Evolutionary conservation across 331 rosid genomes (phyloP).

Genomic region (Saraca asoca): DNA sequence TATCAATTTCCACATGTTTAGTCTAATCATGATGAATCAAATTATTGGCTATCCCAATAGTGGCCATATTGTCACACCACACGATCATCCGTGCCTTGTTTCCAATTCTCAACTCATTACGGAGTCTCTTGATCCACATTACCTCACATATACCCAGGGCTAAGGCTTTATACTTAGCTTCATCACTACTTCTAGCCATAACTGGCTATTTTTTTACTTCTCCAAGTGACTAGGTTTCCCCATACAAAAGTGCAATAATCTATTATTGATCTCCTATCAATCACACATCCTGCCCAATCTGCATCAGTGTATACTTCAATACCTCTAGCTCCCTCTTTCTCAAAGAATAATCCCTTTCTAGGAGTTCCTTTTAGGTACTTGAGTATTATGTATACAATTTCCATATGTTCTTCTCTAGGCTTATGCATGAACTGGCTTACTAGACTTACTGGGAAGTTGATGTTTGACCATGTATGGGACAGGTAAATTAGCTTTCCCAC

Average conservation of each 20-base stretch:
- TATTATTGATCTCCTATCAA: neutral
- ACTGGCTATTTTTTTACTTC: neutral
- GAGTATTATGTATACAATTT: no score
- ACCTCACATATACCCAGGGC: neutral
- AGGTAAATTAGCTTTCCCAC: neutral
- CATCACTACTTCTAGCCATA: neutral
- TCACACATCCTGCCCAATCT: neutral
- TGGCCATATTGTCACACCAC: neutral
- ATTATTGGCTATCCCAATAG: neutral
- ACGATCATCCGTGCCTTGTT: neutral
- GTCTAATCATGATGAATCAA: neutral
- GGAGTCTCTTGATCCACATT: neutral
- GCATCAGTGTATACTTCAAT: neutral
- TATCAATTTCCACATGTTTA: neutral
- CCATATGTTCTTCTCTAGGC: neutral
- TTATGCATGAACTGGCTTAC: constrained; percentile 1
- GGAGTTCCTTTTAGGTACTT: no score
- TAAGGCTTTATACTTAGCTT: neutral
- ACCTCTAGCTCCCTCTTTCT: neutral
- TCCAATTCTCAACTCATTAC: neutral
- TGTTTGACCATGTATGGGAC: neutral
- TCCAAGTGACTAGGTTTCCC: neutral
- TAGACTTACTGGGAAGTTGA: neutral
- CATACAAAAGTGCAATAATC: neutral
- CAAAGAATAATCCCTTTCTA: no score